Evolutionary conservation across 2,329 filamentous ascomycete genomes (phyloP).

Genomic region (Tolypocladium endophyticum): DNA sequence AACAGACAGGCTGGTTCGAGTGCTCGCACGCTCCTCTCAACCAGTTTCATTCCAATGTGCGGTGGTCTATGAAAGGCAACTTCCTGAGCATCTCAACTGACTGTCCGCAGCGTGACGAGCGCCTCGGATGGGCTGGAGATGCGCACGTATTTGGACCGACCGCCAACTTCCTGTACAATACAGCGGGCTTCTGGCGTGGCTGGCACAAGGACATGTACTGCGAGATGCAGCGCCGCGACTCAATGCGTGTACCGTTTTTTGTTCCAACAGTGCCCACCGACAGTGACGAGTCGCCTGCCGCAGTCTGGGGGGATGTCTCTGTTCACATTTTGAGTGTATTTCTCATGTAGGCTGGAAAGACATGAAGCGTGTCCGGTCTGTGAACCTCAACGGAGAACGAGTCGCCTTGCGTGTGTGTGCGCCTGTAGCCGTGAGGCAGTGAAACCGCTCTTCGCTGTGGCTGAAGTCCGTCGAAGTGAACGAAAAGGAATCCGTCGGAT

Average conservation of each 20-base stretch:
- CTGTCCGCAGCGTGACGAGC: background rate
- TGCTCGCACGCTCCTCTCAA: background rate
- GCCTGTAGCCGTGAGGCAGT: too few relatives aligned
- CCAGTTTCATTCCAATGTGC: background rate
- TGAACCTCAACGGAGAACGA: too few relatives aligned
- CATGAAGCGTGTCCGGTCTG: too few relatives aligned
- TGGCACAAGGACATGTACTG: background rate
- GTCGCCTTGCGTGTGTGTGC: too few relatives aligned
- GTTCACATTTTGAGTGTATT: too few relatives aligned
- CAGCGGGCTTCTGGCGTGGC: background rate
- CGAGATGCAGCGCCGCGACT: background rate
- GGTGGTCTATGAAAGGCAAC: background rate
- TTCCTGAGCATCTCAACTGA: background rate
- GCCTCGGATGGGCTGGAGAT: background rate
- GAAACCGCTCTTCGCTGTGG: too few relatives aligned
- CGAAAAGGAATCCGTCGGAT: too few relatives aligned
- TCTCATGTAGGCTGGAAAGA: too few relatives aligned
- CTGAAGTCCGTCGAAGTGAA: too few relatives aligned
- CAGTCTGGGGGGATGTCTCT: background rate
- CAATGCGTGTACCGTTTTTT: background rate
- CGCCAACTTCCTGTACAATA: background rate
- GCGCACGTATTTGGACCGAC: background rate
- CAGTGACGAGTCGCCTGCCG: background rate
- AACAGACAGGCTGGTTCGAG: background rate
- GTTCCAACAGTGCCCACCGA: background rate